These are phyloP conservation scores for Angomonas ambiguus DNA, from an alignment of 208 protist genomes.

Conservation along the genomic window DNA sequence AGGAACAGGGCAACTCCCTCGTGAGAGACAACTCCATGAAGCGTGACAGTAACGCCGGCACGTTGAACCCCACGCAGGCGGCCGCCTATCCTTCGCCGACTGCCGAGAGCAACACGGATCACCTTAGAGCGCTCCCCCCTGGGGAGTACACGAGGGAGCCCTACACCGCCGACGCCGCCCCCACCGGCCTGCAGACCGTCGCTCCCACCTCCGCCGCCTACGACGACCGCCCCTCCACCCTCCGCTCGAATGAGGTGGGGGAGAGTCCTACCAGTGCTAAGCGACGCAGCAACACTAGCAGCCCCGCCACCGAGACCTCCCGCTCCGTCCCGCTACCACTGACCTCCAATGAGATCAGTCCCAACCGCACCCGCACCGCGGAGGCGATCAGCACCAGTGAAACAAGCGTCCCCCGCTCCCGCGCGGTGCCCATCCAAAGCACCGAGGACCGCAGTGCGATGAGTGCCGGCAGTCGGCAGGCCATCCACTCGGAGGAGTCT, in stretches of 20 bases:
- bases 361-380: not conserved
- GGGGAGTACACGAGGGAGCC: not conserved
- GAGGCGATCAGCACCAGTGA: not conserved
- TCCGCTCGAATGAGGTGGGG: not conserved
- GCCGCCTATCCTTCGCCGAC: no score
- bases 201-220: not conserved
- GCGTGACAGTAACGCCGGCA: not conserved
- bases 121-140: not conserved
- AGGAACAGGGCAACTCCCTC: not conserved
- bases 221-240: not conserved
- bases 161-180: not conserved
- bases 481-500: no score
- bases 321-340: not conserved
- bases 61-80: not conserved
- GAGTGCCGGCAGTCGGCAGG: not conserved
- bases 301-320: not conserved
- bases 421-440: not conserved
- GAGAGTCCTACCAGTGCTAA: not conserved
- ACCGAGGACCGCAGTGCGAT: not conserved
- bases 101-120: no score
- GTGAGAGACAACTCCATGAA: not conserved
- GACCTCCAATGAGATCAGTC: not conserved
- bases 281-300: not conserved
- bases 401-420: not conserved
- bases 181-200: not conserved